Evolutionary conservation across 139 green algal species (phyloP), one percentile per base, ranked within the genome.

Genomic region (Chlorella ohadii): DNA sequence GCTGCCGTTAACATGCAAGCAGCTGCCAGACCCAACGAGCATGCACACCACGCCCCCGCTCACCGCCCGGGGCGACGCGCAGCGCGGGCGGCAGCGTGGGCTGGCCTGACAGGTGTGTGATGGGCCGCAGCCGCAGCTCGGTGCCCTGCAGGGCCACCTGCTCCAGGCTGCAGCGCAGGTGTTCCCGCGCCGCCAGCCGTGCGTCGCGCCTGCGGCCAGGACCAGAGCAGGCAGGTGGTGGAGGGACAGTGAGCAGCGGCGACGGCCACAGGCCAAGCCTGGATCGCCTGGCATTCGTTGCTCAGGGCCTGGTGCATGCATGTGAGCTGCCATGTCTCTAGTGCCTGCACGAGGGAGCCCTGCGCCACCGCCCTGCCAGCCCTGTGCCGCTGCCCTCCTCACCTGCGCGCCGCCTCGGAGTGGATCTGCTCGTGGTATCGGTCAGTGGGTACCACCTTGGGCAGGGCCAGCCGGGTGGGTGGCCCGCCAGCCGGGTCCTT

Each of bases 31-130:
- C n/a, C n/a, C n/a, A n/a, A n/a, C n/a, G 2, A 71, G 65, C 65
- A 34, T 28, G 31, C 33, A 0, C 15, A 27, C 51, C 6, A 25
- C 2, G 6, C 20, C 31, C 3, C 31, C 19, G 39, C 75, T 28
- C 51, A 88, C 41, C 47, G 34, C 28, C 4, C 5, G 34, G 39
- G 41, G 65, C 34, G 23, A 89, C 79, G 23, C 75, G 87, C 44
- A 96, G 44, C 17, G 93, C 79, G 7, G 89, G 91, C 19, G 92
- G 90, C 38, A 97, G 89, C 0, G 92, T 96, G 66, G 92, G 88
- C 55, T 77, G 79, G 38, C 85, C 89, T 72, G 88, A 83, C n/a
- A 91, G 87, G 83, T 97, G 91, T 0, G 94, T 95, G 67, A 97
- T 88, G 57, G 94, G 94, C 56, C 87, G 84, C 80, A 97, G 87